Base-by-base conservation (phyloP, 228 moss, liverwort and hornwort genomes). In the Sphagnum magellanicum region DNA sequence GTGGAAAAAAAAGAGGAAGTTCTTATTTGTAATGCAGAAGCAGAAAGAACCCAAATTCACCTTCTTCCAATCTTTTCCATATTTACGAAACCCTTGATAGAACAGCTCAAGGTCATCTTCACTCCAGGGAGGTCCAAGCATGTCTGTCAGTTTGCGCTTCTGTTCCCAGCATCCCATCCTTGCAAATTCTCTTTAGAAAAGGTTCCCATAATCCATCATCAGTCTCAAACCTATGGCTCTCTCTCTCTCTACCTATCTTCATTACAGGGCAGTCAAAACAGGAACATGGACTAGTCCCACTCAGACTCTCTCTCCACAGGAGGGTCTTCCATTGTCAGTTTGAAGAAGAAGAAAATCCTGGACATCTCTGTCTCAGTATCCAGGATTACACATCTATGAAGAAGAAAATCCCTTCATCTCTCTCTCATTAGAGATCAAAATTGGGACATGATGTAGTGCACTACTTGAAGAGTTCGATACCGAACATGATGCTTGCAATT, bases 51-150 rank as follows among this genome's bases (percentile, higher is more conserved):
- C 32, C 32, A 32, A 32, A 32, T 17, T 63, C 75, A 98, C 97
- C 91, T 93, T 93, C 78, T 87, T 90, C 97, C 97, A 98, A 72
- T 98, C 91, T 72, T 90, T 98, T 63, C 93, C 97, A 75, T 83
- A 64, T 74, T 91, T 98, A 61, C 97, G 91, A 74, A 91, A 98
- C 58, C 88, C 83, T 74, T 87, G 88, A 73, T 98, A 98, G 67
- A 98, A 98, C 71, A 88, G 72, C 82, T 98, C 93, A 67, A 98
- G 78, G 79, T 98, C 97, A 50, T 84, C 87, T 82, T 91, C 90
- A 75, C 82, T 93, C 97, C 97, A 98, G 65, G 91, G 90, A 63
- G 91, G 97, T 73, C 97, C 97, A 59, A 93, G 87, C 90, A 93
- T 93, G 62, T 95, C 87, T 53, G 90, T 85, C 72, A 98, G 63